Evolutionary conservation across 805 yeast genomes (phyloP).

Genomic region (Pichia deserticola): DNA sequence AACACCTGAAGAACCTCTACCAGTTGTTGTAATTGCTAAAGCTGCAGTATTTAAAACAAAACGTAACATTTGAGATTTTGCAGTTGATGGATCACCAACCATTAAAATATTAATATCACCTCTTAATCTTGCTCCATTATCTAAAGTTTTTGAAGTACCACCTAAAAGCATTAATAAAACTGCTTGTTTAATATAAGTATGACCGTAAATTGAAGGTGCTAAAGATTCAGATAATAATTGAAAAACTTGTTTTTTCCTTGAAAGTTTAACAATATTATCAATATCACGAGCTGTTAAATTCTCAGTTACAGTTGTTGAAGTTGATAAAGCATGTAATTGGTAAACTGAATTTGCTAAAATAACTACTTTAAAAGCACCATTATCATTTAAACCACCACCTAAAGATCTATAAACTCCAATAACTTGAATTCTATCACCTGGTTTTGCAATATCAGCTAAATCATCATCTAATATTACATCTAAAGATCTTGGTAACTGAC

Average conservation of each 20-base stretch:
- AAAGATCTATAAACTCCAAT: constrained; percentile 91
- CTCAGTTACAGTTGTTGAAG: constrained; percentile 57
- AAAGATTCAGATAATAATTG: constrained; percentile 75
- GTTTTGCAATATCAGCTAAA: constrained; percentile 83
- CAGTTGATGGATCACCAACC: constrained; percentile 99
- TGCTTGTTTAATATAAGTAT: constrained; percentile 84
- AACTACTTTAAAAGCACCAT: constrained; percentile 73
- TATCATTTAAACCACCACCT: constrained; percentile 61
- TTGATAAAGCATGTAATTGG: constrained; percentile 79
- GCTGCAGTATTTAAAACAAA: constrained; percentile 94
- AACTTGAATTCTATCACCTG: constrained; percentile 92
- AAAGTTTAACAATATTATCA: constrained; percentile 72
- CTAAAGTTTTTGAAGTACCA: constrained; percentile 89
- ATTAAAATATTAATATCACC: constrained; percentile 93
- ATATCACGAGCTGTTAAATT: constrained; percentile 75
- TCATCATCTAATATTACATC: constrained; percentile 94
- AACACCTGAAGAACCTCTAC: constrained; percentile 99
- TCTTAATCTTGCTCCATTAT: constrained; percentile 92
- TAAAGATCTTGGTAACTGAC: constrained; percentile 89
- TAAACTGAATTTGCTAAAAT: constrained; percentile 84
- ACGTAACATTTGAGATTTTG: constrained; percentile 91
- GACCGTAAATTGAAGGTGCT: constrained; percentile 95
- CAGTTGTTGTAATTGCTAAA: constrained; percentile 95
- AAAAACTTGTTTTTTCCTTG: constrained; percentile 66
- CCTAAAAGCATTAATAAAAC: constrained; percentile 86